Conservation (phyloP, 768 basidiomycete genomes). For the Calvatia gigantea region DNA sequence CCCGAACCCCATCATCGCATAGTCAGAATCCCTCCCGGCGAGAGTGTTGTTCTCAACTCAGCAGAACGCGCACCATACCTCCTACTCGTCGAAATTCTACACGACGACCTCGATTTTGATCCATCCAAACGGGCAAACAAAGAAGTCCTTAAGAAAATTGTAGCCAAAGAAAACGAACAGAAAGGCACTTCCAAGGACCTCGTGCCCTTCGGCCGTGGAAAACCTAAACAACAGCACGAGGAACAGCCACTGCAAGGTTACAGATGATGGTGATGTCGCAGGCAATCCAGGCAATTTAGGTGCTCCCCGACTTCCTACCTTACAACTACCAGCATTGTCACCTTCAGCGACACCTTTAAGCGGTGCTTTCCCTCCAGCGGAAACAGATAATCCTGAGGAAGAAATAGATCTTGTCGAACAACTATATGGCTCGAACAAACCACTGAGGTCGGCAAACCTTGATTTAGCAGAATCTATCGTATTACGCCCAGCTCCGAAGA, state of each 20-base stretch:
- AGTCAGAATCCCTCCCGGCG: slow-evolving; percentile 95
- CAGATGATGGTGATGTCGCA: slow-evolving; percentile 25
- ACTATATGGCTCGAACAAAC: slow-evolving; percentile 77
- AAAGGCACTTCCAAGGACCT: slow-evolving; percentile 58
- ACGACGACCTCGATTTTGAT: slow-evolving; percentile 90
- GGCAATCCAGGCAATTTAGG: background rate
- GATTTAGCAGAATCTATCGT: slow-evolving; percentile 85
- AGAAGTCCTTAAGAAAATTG: slow-evolving; percentile 78
- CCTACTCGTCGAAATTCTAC: slow-evolving; percentile 86
- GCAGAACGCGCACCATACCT: slow-evolving; percentile 95
- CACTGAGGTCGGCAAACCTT: slow-evolving; percentile 64
- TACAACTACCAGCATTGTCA: background rate
- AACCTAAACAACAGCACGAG: slow-evolving; percentile 19
- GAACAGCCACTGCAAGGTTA: slow-evolving; percentile 19
- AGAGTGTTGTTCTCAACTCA: slow-evolving; percentile 96
- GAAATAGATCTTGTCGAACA: slow-evolving; percentile 98
- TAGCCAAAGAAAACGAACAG: slow-evolving; percentile 59
- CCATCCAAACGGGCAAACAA: slow-evolving; percentile 79
- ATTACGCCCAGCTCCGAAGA: slow-evolving; percentile 78
- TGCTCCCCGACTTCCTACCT: background rate
- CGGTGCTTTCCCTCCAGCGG: slow-evolving; percentile 19
- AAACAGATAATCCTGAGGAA: slow-evolving; percentile 47
- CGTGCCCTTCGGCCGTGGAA: slow-evolving; percentile 33
- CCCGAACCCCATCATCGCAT: slow-evolving; percentile 86
- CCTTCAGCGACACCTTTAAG: slow-evolving; percentile 19